A percentile compares a stretch with the other conserved stretches of the same genome.
These are phyloP conservation scores for Porcisia deanei DNA, from an alignment of 208 protist genomes.

Conservation along the genomic window DNA sequence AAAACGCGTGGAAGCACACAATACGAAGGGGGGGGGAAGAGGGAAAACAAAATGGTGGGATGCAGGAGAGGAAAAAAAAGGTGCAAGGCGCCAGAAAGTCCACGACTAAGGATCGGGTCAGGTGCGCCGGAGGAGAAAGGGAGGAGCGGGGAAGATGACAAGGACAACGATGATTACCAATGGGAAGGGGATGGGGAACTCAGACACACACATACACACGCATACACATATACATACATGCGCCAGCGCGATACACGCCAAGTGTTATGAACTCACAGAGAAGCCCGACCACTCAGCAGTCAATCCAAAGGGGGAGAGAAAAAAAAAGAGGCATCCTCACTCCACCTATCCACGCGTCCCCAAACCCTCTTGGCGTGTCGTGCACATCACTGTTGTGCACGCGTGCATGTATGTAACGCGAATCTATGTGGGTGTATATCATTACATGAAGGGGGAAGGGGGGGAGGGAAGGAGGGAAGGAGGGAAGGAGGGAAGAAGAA, in stretches of 20 bases:
- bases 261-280: neutral
- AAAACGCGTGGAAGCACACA: neutral
- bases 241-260: no score
- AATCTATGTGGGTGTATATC: no score
- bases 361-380: no score
- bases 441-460: neutral
- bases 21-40: neutral
- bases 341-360: no score
- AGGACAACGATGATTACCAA: no score
- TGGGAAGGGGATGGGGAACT: no score
- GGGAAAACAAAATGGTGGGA: neutral
- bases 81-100: no score
- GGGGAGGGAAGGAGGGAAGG: neutral
- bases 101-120: no score
- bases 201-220: neutral
- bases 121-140: no score
- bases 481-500: neutral
- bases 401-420: no score
- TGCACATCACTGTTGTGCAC: neutral
- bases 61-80: no score
- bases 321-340: neutral
- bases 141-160: neutral
- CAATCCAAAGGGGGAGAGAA: neutral
- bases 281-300: neutral
- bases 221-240: slow-evolving; percentile 1